Base-by-base conservation (phyloP, 371 early-diverging fungal species). In the Mortierella sp. region DNA sequence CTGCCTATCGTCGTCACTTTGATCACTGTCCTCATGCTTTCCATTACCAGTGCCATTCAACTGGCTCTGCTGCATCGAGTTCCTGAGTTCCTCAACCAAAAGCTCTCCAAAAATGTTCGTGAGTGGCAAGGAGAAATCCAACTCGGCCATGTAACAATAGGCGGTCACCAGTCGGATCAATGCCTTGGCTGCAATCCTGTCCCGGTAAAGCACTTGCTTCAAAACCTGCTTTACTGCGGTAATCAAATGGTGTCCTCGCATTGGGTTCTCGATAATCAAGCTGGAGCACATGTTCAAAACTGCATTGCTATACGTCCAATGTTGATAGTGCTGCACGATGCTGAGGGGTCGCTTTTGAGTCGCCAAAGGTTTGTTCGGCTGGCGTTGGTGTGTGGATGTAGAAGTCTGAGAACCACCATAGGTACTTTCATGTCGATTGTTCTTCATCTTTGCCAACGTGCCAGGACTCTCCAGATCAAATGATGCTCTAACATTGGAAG, bases 91-190 rank as follows among this genome's bases (percentile, higher is more conserved):
- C 41, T 78, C 67, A 1, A 78, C 78, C 26, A 78, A 48, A 63
- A 78, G 63, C 61, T 71, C 78, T 19, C 78, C 78, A 63, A 78
- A 67, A 2, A 59, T 55, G 23, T 78, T 78, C 26, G 59, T 67
- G 1, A 71, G n/a, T 21, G 61, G 38, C n/a, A 78, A 42, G 10
- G 67, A 62, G 24, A 71, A 71, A 21, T 78, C 78, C 46, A 60
- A 49, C 39, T 78, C 78, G 2, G 78, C 71, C 43, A 78, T 59
- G 31, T 50, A 78, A 14, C 67, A 65, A 50, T 78, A 78, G 14
- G 55, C 78, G 0, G 67, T 64, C 21, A 60, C 62, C n/a, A 78
- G n/a, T n/a, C 78, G 71, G 23, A 78, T 54, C 54, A 78, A 21
- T 8, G 54, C 59, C 14, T 56, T 45, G 8, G 71, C 71, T 9